Percentiles rank a stretch among this genome's conserved stretches.
These are phyloP conservation scores for Hypoxylon intermedium DNA, from an alignment of 495 filamentous ascomycete species.

Conservation along the genomic window DNA sequence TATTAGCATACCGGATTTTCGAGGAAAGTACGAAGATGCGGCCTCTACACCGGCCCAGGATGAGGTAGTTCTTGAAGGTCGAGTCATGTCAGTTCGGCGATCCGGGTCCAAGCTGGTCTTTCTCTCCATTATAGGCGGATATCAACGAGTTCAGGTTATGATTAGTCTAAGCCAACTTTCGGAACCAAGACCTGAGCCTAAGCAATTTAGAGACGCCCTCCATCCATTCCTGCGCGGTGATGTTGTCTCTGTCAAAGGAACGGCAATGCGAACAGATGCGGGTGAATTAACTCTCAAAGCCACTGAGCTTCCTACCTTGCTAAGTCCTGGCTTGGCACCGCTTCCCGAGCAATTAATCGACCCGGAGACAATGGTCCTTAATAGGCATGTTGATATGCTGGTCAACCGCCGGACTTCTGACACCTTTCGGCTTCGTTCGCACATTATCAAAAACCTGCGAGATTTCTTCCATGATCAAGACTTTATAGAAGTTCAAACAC, in stretches of 20 bases:
- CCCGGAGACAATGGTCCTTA: conserved; percentile 68
- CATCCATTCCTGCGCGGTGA: conserved; percentile 41
- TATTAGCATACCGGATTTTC: conserved; percentile 49
- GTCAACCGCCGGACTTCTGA: conserved; percentile 70
- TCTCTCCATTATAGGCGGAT: conserved; percentile 77
- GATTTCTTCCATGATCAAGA: conserved; percentile 71
- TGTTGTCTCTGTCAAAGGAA: conserved; percentile 63
- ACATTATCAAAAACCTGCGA: conserved; percentile 75
- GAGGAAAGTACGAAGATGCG: conserved; percentile 42
- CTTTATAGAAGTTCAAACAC: conserved; percentile 89
- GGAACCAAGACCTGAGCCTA: conserved; percentile 12
- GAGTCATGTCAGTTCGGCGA: conserved; percentile 52
- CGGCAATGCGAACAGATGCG: conserved; percentile 69
- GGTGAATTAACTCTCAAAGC: conserved; percentile 82
- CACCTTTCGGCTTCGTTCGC: conserved; percentile 73
- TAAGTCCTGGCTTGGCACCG: conserved; percentile 78
- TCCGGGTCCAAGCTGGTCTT: conserved; percentile 78
- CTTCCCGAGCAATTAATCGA: conserved; percentile 71
- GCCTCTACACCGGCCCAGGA: conserved; percentile 42
- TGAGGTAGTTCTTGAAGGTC: conserved; percentile 56
- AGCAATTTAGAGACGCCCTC: conserved; percentile 41
- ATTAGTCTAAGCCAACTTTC: conserved; percentile 67
- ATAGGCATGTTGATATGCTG: conserved; percentile 83
- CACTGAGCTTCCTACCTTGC: conserved; percentile 68
- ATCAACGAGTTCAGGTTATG: conserved; percentile 73